These are phyloP conservation scores for Umbelopsis sp. DNA, from an alignment of 192 early-diverging fungal genomes.

Conservation along the genomic window DNA sequence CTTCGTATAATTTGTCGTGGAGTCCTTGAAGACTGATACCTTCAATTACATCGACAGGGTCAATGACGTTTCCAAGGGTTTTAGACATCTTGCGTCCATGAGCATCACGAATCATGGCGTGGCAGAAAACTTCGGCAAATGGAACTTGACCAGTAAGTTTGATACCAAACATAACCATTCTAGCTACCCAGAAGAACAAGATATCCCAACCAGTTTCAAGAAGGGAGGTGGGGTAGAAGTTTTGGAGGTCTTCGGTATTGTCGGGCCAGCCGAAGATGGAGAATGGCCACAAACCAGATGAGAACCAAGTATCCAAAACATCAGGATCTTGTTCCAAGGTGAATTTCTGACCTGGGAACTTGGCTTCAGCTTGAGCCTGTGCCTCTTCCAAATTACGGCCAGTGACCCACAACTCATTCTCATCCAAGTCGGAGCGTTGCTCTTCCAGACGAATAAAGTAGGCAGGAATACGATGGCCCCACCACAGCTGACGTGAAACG, in stretches of 20 bases:
- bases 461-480: slow-evolving; percentile 96
- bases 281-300: slow-evolving; percentile 97
- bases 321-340: slow-evolving; percentile 94
- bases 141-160: slow-evolving; percentile 95
- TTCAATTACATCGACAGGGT: slow-evolving; percentile 95
- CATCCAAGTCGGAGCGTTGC: slow-evolving; percentile 51
- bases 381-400: slow-evolving; percentile 83
- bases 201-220: slow-evolving; percentile 99
- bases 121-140: slow-evolving; percentile 94
- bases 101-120: slow-evolving; percentile 97
- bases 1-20: slow-evolving; percentile 72
- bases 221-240: slow-evolving; percentile 89
- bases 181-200: slow-evolving; percentile 99
- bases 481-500: slow-evolving; percentile 98
- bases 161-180: slow-evolving; percentile 99
- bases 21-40: slow-evolving; percentile 85
- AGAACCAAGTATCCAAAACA: slow-evolving; percentile 99
- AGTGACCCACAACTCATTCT: slow-evolving; percentile 84
- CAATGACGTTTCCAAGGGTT: slow-evolving; percentile 95
- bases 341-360: slow-evolving; percentile 80
- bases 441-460: slow-evolving; percentile 89
- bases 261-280: slow-evolving; percentile 97
- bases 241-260: slow-evolving; percentile 79
- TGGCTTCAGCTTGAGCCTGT: slow-evolving; percentile 66
- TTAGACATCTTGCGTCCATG: slow-evolving; percentile 99